A percentile compares a stretch with the other conserved stretches of the same genome.
These are phyloP conservation scores for Eucalyptus sp. DNA, from an alignment of 345 rosid genomes.

Conservation along the genomic window DNA sequence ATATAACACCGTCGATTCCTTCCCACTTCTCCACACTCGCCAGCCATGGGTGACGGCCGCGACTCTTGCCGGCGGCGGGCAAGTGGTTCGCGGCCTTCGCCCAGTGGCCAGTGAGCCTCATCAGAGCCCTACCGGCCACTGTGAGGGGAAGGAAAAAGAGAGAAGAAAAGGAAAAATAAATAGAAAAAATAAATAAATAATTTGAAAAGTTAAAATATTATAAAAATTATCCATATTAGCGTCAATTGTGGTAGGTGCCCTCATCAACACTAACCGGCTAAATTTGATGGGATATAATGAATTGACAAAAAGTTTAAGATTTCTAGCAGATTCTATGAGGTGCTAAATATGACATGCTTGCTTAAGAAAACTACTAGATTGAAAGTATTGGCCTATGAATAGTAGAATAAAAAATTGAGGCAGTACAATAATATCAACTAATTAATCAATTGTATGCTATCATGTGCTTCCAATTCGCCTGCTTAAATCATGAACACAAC, in stretches of 20 bases:
- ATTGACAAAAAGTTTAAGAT: too few relatives aligned
- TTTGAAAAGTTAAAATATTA: too few relatives aligned
- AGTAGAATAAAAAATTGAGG: not conserved
- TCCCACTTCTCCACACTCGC: too few relatives aligned
- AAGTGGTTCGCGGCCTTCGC: accelerated
- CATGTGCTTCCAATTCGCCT: not conserved
- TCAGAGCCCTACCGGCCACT: too few relatives aligned
- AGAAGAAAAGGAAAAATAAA: accelerated
- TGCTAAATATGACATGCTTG: too few relatives aligned
- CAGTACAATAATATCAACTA: not conserved
- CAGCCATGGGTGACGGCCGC: accelerated
- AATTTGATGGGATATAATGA: too few relatives aligned
- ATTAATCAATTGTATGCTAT: not conserved
- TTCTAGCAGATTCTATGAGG: accelerated
- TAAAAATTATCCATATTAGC: too few relatives aligned
- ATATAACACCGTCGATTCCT: too few relatives aligned
- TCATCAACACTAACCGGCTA: accelerated
- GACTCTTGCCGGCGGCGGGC: accelerated
- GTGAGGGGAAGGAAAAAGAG: accelerated
- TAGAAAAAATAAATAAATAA: accelerated
- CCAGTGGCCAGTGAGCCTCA: too few relatives aligned
- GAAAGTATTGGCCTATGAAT: not conserved
- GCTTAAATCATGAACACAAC: not conserved
- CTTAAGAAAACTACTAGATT: not conserved
- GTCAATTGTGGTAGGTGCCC: too few relatives aligned